These are phyloP conservation scores for Fusarium sp. DNA, from an alignment of 2,329 filamentous ascomycete genomes.

Conservation along the genomic window DNA sequence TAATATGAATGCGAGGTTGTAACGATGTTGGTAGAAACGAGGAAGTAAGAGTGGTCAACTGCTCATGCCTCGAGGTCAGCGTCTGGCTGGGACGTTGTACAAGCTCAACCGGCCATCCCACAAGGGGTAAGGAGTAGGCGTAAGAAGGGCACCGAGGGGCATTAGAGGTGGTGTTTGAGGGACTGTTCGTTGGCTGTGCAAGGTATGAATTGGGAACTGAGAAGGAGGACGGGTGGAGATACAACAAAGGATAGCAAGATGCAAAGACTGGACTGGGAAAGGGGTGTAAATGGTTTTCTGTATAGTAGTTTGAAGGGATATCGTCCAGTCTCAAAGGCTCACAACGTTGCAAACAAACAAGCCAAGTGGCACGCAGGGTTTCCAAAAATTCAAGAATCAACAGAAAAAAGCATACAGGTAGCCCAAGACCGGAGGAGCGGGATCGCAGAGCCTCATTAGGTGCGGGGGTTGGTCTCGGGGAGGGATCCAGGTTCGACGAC, in stretches of 20 bases:
- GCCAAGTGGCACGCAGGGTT: not conserved
- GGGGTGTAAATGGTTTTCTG: not conserved
- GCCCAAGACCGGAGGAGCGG: not conserved
- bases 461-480: constrained; percentile 11
- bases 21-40: not conserved
- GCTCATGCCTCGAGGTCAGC: constrained; percentile 9
- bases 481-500: constrained; percentile 22
- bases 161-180: not conserved
- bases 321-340: not conserved
- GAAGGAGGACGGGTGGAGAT: not conserved
- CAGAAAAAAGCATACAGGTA: constrained; percentile 22
- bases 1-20: not conserved
- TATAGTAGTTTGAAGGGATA: not conserved
- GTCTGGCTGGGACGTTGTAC: not conserved
- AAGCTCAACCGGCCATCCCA: not conserved
- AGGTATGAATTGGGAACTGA: not conserved
- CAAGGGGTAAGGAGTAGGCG: not conserved
- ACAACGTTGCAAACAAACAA: not conserved
- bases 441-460: not conserved
- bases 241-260: not conserved
- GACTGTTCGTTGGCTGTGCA: not conserved
- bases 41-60: not conserved
- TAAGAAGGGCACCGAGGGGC: not conserved
- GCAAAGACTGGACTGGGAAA: not conserved
- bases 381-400: not conserved